Evolutionary conservation across 352 stramenopile species (phyloP), one percentile per base, ranked within the genome.

Genomic region (Phytophthora chlamydospora): DNA sequence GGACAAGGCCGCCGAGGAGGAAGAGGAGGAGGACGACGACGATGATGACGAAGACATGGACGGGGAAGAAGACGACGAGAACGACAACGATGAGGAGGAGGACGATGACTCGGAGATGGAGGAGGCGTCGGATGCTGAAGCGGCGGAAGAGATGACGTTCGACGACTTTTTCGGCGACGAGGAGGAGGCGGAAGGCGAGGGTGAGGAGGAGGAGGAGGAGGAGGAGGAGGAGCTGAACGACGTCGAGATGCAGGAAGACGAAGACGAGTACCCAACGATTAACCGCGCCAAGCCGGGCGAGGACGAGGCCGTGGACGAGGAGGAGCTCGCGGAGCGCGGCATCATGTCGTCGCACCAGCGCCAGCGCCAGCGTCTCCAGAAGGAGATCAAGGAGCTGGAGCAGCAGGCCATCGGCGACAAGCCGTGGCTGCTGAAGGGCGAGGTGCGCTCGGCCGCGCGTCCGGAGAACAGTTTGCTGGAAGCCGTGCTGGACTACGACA

Each of bases 401-500:
- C 65, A 93, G 35, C 79, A 95, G 61, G 81, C 95, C 14, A 74
- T 98, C n/a, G 76, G 84, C 4, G 92, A 98, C 54, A 98, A 98
- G 68, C 91, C 91, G 29, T 98, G 95, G 95, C 66, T 89, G 71
- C 85, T 98, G 70, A 96, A 92, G 59, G 95, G 95, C 60, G 95
- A 98, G 72, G 84, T 95, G 24, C 89, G 82, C 43, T 93, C 85
- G 0, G 83, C 76, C 11, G 83, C 85, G 31, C 90, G 93, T 68
- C 91, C 93, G 8, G 83, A 96, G 48, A 97, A 98, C 71, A 98
- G 90, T 80, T 83, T 98, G 59, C 68, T 98, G 16, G 91, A 98
- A 62, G 88, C 85, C 0, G 93, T 97, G 35, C 89, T 97, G 39
- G 93, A 98, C 71, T 98, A 98, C 64, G 90, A 98, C 59, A 80